Evolutionary conservation across 1,139 yeast genomes (phyloP).

Genomic region (Nematodospora anomalae): DNA sequence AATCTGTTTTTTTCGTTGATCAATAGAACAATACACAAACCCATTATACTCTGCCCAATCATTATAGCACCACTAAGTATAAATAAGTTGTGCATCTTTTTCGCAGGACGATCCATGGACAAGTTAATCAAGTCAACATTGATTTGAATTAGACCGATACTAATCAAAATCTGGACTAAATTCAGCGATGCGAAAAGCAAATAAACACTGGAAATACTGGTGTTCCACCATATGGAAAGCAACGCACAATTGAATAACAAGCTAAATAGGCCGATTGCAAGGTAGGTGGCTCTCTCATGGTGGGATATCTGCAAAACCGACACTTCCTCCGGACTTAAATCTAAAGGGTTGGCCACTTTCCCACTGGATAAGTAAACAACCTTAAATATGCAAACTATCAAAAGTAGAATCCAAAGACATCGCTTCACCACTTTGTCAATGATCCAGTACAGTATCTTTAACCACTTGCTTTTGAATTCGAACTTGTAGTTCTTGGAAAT

Average conservation of each 20-base stretch:
- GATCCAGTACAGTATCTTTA: conserved; percentile 3
- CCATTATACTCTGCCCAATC: conserved; percentile 18
- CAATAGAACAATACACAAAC: conserved; percentile 13
- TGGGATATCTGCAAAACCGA: conserved; percentile 7
- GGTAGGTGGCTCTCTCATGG: conserved; percentile 10
- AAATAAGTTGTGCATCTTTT: conserved; percentile 17
- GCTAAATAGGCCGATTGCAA: conserved; percentile 13
- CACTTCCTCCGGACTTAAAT: conserved; percentile 4
- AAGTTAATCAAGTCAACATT: conserved; percentile 13
- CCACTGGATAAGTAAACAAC: conserved; percentile 16
- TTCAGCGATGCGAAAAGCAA: conserved; percentile 16
- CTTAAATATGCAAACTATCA: conserved; percentile 13
- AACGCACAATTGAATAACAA: conserved; percentile 16
- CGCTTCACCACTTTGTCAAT: conserved; percentile 10
- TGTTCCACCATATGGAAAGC: conserved; percentile 18
- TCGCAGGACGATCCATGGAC: conserved; percentile 10
- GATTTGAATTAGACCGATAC: conserved; percentile 18
- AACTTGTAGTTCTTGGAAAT: conserved; percentile 2
- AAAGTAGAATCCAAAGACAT: conserved; percentile 14
- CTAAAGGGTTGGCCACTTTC: conserved; percentile 16
- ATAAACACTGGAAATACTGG: conserved; percentile 14
- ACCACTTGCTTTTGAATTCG: conserved; percentile 5
- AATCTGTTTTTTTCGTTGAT: conserved; percentile 19
- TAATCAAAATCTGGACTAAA: conserved; percentile 17
- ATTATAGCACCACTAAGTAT: conserved; percentile 16